Evolutionary conservation across 73 alveolate genomes (phyloP).

Genomic region (Diophrys sp.): DNA sequence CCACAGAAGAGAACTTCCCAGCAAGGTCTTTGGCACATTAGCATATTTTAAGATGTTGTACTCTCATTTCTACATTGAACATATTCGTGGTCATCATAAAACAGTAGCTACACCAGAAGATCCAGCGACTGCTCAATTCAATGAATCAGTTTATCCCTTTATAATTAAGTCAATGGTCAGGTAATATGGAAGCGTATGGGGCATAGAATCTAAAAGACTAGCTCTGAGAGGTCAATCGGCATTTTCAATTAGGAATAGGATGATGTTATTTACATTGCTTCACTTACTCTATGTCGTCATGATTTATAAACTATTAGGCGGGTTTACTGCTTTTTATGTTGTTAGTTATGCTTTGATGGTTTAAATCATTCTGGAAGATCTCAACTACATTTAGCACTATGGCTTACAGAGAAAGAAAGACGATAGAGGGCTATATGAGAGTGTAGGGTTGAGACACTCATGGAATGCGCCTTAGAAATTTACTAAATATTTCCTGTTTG

Average conservation of each 20-base stretch:
- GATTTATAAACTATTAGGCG: slow-evolving; percentile 37
- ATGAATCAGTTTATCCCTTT: slow-evolving; percentile 47
- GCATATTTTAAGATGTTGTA: slow-evolving; percentile 65
- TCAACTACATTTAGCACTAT: slow-evolving; percentile 76
- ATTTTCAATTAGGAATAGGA: slow-evolving; percentile 32
- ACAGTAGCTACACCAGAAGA: slow-evolving; percentile 77
- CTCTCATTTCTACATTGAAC: slow-evolving; percentile 79
- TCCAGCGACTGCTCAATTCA: slow-evolving; percentile 74
- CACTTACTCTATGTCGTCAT: slow-evolving; percentile 20
- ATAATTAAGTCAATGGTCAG: slow-evolving; percentile 55
- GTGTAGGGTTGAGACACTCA: slow-evolving; percentile 48
- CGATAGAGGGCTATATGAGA: slow-evolving; percentile 55
- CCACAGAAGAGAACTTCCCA: slow-evolving; percentile 64
- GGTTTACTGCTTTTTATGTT: slow-evolving; percentile 26
- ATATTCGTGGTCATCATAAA: slow-evolving; percentile 77
- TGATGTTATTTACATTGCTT: slow-evolving; percentile 35
- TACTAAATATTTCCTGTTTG: slow-evolving; percentile 37
- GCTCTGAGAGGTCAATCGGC: background rate
- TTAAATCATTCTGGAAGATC: slow-evolving; percentile 48
- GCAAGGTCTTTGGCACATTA: slow-evolving; percentile 64
- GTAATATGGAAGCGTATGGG: slow-evolving; percentile 47
- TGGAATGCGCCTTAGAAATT: slow-evolving; percentile 66
- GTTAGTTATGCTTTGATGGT: slow-evolving; percentile 37
- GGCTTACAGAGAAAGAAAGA: slow-evolving; percentile 68
- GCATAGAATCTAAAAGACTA: slow-evolving; percentile 12